Percentiles rank a stretch among this genome's conserved stretches.
These are phyloP conservation scores for Zymoseptoria passerinii DNA, from an alignment of 2,329 filamentous ascomycete species.

Conservation along the genomic window DNA sequence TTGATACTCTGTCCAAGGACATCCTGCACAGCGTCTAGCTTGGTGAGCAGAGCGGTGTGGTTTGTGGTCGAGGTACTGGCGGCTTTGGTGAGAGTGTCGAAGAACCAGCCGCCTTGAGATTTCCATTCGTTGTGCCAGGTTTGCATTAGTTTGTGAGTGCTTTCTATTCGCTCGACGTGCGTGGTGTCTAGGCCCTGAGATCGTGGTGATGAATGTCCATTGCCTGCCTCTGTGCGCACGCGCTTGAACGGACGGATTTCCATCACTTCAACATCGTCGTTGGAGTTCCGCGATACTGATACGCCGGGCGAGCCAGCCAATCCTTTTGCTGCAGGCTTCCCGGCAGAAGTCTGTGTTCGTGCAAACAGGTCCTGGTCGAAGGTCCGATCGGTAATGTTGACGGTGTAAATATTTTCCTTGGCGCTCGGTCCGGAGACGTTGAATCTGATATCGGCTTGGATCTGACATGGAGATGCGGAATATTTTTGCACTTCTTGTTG, in stretches of 20 bases:
- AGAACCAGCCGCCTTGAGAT: conserved; percentile 25
- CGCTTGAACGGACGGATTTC: conserved; percentile 15
- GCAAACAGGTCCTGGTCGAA: conserved; percentile 15
- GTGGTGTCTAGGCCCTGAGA: conserved; percentile 1
- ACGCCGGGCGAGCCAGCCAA: conserved; percentile 6
- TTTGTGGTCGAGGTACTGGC: conserved; percentile 10
- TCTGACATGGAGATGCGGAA: conserved; percentile 13
- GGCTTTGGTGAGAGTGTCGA: conserved; percentile 18
- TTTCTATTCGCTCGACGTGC: conserved; percentile 7
- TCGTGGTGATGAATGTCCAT: conserved; percentile 2
- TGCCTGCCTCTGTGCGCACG: conserved; percentile 3
- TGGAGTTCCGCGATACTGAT: background rate
- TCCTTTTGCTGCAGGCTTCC: background rate
- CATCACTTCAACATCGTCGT: conserved; percentile 11
- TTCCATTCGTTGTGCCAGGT: conserved; percentile 24
- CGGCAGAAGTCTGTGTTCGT: conserved; percentile 4
- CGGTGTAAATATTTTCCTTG: conserved; percentile 18
- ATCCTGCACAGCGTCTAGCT: conserved; percentile 20
- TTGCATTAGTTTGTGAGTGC: conserved; percentile 10
- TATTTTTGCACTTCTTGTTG: conserved; percentile 15
- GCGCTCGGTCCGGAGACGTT: conserved; percentile 11
- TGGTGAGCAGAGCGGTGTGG: conserved; percentile 9
- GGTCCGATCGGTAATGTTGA: conserved; percentile 12
- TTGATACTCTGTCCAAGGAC: conserved; percentile 22
- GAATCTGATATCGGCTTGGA: conserved; percentile 18